Percentiles rank a stretch among this genome's conserved stretches.
Evolutionary conservation across 352 stramenopile species (phyloP).

Genomic region (Phytophthora sojae): DNA sequence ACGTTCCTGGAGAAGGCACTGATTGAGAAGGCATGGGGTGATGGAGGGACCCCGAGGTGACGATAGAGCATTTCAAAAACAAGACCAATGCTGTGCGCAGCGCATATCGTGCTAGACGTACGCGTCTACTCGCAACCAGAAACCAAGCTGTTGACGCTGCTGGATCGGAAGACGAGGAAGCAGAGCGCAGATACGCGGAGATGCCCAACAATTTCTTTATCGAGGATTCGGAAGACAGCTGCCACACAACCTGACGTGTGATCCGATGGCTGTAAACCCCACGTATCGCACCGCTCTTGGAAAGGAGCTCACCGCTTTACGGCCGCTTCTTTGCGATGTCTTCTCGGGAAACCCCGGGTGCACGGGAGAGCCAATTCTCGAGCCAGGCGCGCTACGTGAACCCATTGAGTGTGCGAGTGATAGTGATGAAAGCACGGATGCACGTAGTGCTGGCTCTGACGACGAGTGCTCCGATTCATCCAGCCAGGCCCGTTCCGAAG

Average conservation of each 20-base stretch:
- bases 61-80: not conserved
- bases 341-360: not conserved
- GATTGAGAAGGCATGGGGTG: not conserved
- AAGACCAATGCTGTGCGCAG: not conserved
- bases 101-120: not conserved
- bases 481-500: not conserved
- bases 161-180: not conserved
- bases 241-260: not conserved
- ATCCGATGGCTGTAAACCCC: not conserved
- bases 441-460: conserved; percentile 4
- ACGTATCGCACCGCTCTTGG: not conserved
- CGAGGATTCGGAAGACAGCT: not conserved
- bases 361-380: not conserved
- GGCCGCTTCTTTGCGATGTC: not conserved
- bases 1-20: not conserved
- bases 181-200: not conserved
- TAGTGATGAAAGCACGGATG: not conserved
- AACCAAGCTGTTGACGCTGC: not conserved
- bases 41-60: not conserved
- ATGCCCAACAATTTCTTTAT: not conserved
- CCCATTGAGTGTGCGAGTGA: not conserved
- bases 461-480: conserved; percentile 10
- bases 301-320: not conserved
- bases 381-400: not conserved
- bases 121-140: not conserved